A percentile compares a stretch with the other conserved stretches of the same genome.
Conservation (phyloP, 805 yeast genomes). For the Soucietia sequanensis region DNA sequence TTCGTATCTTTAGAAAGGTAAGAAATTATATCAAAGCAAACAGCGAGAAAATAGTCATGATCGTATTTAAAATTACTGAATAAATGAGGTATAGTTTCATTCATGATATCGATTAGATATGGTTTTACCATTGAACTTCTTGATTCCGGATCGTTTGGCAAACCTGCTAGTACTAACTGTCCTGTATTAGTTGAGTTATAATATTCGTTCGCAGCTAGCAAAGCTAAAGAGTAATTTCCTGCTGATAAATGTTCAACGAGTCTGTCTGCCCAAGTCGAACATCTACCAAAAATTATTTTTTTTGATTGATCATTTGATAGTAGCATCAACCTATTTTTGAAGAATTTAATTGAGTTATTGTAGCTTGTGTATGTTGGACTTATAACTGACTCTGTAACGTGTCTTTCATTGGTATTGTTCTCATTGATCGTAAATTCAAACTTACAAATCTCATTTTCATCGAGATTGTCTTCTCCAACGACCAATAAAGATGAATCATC, state of each 20-base stretch:
- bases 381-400: neutral
- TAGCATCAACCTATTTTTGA: conserved; percentile 22
- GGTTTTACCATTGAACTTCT: conserved; percentile 52
- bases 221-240: conserved; percentile 54
- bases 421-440: neutral
- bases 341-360: conserved; percentile 17
- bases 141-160: conserved; percentile 46
- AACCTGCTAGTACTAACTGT: conserved; percentile 51
- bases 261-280: conserved; percentile 70
- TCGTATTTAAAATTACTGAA: conserved; percentile 22
- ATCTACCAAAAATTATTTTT: conserved; percentile 56
- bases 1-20: conserved; percentile 4
- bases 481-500: conserved; percentile 2
- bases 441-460: neutral
- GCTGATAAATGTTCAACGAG: conserved; percentile 47
- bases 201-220: conserved; percentile 53
- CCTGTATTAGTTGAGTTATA: conserved; percentile 45
- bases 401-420: neutral
- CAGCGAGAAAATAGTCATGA: conserved; percentile 21
- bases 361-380: conserved; percentile 4
- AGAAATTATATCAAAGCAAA: conserved; percentile 13
- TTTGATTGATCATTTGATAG: conserved; percentile 29
- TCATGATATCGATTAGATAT: conserved; percentile 56
- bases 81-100: conserved; percentile 48
- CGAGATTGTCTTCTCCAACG: conserved; percentile 5